phyloP scores from a whole-genome alignment of 108 stramenopile species.

The Nitzschia putrida region DNA sequence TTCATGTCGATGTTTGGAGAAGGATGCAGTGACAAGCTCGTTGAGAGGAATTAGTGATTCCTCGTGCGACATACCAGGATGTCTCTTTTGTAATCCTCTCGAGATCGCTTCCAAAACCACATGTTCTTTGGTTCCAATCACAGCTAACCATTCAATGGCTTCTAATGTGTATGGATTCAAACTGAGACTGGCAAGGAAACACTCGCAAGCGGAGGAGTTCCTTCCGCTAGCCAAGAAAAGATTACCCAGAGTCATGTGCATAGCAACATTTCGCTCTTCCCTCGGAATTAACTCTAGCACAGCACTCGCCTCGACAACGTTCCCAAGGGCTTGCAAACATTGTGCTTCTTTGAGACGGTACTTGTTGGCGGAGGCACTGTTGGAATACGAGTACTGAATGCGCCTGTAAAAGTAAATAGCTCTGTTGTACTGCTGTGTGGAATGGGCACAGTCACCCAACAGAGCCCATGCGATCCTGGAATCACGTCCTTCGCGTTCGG shows the following conservation, averaged over 20 bases:
- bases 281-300: conserved; percentile 70
- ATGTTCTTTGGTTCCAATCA: conserved; percentile 45
- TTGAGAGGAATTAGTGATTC: conserved; percentile 20
- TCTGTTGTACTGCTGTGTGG: conserved; percentile 49
- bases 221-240: conserved; percentile 58
- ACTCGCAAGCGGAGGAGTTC: conserved; percentile 46
- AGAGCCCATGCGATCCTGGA: conserved; percentile 39
- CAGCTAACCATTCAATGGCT: conserved; percentile 58
- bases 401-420: conserved; percentile 70
- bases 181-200: conserved; percentile 56
- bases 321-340: conserved; percentile 61
- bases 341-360: conserved; percentile 80
- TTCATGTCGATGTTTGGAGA: conserved; percentile 44
- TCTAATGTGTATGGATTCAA: conserved; percentile 73
- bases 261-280: conserved; percentile 43
- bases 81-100: conserved; percentile 22
- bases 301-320: conserved; percentile 65
- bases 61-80: neutral
- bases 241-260: conserved; percentile 71
- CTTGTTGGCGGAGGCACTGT: conserved; percentile 20
- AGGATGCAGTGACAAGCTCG: conserved; percentile 44
- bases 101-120: conserved; percentile 47
- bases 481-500: conserved; percentile 48
- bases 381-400: conserved; percentile 41
- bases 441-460: conserved; percentile 69